Conservation (phyloP, 2,329 filamentous ascomycete genomes). For the Calonectria leucothoes region DNA sequence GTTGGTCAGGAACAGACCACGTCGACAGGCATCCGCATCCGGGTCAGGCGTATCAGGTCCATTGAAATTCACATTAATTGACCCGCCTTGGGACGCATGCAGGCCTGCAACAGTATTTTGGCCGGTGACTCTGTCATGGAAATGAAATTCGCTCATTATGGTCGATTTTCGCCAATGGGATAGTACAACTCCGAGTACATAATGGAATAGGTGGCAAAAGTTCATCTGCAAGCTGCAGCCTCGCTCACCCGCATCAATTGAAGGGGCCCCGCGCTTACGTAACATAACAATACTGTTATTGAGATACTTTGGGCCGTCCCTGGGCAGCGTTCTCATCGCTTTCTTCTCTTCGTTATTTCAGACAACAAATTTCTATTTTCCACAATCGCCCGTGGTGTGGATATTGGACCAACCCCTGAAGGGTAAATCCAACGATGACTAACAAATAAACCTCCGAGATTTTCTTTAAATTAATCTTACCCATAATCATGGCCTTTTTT, state of each 20-base stretch:
- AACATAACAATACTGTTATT: background rate
- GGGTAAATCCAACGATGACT: background rate
- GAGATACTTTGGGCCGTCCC: background rate
- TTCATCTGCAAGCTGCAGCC: background rate
- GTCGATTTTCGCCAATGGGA: background rate
- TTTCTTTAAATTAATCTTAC: background rate
- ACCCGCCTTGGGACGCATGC: background rate
- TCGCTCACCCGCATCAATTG: no score
- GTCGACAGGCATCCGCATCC: conserved; percentile 15
- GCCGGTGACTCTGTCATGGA: background rate
- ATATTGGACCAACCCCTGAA: background rate
- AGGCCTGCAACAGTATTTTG: background rate
- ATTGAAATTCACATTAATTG: background rate
- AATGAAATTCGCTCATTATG: background rate
- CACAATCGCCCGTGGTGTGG: background rate
- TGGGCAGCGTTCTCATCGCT: background rate
- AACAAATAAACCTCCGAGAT: background rate
- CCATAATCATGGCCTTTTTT: background rate
- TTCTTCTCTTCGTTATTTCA: background rate
- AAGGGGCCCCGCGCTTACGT: background rate
- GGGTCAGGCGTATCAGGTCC: no score
- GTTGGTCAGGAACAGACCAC: conserved; percentile 34
- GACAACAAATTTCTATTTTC: background rate
- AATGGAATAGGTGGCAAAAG: background rate
- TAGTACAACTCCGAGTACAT: background rate